Percentiles rank a stretch among this genome's conserved stretches.
Evolutionary conservation across 106 monocot genomes (phyloP).

Genomic region (Dactylorhiza incarnata): DNA sequence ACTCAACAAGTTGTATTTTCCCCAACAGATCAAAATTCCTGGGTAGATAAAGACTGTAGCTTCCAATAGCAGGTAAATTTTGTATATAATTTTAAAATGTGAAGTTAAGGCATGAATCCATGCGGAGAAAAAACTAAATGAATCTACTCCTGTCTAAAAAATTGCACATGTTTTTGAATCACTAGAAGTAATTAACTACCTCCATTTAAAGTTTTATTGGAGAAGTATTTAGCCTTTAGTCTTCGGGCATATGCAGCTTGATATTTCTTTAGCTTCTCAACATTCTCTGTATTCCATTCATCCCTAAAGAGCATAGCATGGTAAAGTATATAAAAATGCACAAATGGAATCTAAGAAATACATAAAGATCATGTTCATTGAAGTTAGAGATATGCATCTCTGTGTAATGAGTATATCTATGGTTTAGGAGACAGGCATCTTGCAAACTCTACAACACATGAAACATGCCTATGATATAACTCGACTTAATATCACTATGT

Average conservation of each 20-base stretch:
- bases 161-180: not conserved
- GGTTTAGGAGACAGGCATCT: not conserved
- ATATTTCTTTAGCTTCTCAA: constrained; percentile 50
- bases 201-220: constrained; percentile 44
- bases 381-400: not conserved
- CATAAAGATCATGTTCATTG: not conserved
- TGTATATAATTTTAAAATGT: not conserved
- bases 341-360: not conserved
- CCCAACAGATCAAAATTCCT: not conserved
- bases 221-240: constrained; percentile 61
- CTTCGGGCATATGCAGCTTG: constrained; percentile 37
- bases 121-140: not conserved
- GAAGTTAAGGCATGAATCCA: not conserved
- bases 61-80: not conserved
- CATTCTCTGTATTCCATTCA: constrained; percentile 24
- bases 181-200: constrained; percentile 23
- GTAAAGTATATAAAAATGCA: not conserved
- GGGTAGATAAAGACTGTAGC: not conserved
- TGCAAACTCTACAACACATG: not conserved
- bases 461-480: not conserved
- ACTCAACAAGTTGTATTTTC: not conserved
- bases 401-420: not conserved
- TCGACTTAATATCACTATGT: too few relatives aligned
- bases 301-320: constrained; percentile 25
- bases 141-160: not conserved